These are phyloP conservation scores for Schwanniomyces yamadae DNA, from an alignment of 805 yeast species.

Conservation along the genomic window DNA sequence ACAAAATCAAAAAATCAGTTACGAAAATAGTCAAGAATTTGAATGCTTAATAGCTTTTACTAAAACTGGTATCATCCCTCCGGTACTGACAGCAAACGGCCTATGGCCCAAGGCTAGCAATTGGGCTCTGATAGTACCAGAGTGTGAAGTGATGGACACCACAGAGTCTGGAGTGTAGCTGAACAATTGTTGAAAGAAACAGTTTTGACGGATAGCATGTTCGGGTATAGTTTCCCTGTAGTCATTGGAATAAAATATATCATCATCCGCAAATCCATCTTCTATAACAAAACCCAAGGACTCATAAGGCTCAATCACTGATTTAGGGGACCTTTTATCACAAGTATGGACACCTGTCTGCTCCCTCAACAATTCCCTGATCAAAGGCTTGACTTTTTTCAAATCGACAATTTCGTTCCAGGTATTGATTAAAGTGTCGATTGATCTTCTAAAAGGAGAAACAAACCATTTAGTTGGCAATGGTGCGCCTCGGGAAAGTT, in stretches of 20 bases:
- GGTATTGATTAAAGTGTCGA: conserved; percentile 48
- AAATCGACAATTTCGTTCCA: conserved; percentile 38
- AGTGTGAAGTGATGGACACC: conserved; percentile 48
- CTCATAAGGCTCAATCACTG: conserved; percentile 40
- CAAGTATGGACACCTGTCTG: conserved; percentile 51
- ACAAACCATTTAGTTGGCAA: conserved; percentile 43
- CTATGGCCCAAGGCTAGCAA: conserved; percentile 49
- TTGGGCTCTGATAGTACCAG: conserved; percentile 51
- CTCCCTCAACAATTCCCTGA: conserved; percentile 49
- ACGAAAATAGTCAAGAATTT: too few species aligned
- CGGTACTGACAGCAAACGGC: conserved; percentile 49
- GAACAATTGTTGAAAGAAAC: conserved; percentile 37
- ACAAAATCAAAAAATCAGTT: too few species aligned
- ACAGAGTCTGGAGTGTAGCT: conserved; percentile 20
- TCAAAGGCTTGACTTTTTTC: conserved; percentile 29
- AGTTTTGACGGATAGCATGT: conserved; percentile 36
- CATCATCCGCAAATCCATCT: conserved; percentile 46
- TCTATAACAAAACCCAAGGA: conserved; percentile 40
- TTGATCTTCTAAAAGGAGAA: conserved; percentile 53
- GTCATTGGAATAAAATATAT: conserved; percentile 38
- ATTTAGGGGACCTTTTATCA: conserved; percentile 42
- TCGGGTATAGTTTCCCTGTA: conserved; percentile 42
- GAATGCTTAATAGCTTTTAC: conserved; percentile 37
- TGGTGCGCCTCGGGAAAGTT: conserved; percentile 26
- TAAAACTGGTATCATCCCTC: conserved; percentile 57